Evolutionary conservation across 352 stramenopile species (phyloP), one percentile per base, ranked within the genome.

Genomic region (Phytophthora lateralis): DNA sequence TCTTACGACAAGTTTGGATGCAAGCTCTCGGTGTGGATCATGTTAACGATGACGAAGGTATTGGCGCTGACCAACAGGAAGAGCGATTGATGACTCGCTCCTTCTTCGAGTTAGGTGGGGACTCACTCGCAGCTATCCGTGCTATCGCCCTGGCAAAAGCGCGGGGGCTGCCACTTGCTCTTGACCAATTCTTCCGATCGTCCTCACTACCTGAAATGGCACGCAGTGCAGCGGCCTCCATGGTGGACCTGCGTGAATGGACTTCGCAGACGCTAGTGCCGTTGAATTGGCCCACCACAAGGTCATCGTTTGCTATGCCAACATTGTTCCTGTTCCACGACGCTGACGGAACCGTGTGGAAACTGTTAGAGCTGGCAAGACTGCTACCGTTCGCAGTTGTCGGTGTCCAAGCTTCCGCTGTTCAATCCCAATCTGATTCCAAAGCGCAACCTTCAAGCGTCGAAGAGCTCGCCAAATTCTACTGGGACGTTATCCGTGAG

Each of bases 41-140:
- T 8, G 35, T 58, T 17, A 17, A 58, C 4, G 52, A 50, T 39
- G 59, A 48, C 24, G 42, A 63, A 55, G 55, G 30, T 7, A 15
- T n/a, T n/a, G 44, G 49, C 9, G 46, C 55, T n/a, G 50, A 84
- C n/a, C 8, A 43, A 2, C 17, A 37, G 6, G 52, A 62, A 8
- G 17, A 58, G 6, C 5, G 45, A 30, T 7, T 54, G 42, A 41
- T 65, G 37, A 57, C 65, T 0, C 58, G 47, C 11, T 85, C 79
- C 1, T 93, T 91, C 54, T 90, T 93, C 46, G 77, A 87, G 39
- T 39, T 91, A 11, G 84, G 84, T 4, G 84, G 84, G 10, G 80
- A 90, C 27, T 91, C 82, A 8, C 60, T 93, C 15, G 61, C 72
- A 10, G 81, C 81, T 38, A 86, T 90, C n/a, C 81, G 78, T 2